Percentiles rank a stretch among this genome's conserved stretches.
phyloP scores from a whole-genome alignment of 139 green algal genomes.

The Closterium sp. region DNA sequence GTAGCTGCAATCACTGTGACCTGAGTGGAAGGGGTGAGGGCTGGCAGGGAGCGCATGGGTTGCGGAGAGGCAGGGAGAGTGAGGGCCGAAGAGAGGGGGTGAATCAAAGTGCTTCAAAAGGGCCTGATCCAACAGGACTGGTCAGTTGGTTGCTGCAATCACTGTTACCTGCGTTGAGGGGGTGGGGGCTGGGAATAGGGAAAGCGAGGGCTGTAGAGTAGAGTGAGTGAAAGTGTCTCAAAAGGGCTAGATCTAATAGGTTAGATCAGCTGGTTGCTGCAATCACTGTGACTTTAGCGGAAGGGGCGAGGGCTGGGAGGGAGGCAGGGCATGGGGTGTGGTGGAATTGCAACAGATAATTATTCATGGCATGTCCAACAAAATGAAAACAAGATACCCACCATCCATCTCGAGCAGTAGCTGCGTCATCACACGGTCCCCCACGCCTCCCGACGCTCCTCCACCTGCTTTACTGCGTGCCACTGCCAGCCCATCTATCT shows the following conservation, averaged over 20 bases:
- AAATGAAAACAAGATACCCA: neutral
- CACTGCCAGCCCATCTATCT: conserved; percentile 60
- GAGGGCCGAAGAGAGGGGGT: neutral
- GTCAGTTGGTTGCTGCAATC: neutral
- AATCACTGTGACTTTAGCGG: neutral
- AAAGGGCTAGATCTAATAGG: too few relatives aligned
- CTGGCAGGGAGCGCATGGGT: neutral
- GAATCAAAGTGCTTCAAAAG: neutral
- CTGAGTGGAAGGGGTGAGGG: conserved; percentile 1
- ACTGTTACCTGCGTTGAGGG: too few relatives aligned
- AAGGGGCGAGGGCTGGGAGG: too few relatives aligned
- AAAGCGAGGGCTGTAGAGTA: too few relatives aligned
- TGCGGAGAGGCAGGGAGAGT: neutral
- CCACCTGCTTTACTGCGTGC: conserved; percentile 28
- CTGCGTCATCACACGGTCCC: conserved; percentile 76
- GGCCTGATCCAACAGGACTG: neutral
- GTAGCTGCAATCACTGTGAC: conserved; percentile 68
- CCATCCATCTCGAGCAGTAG: conserved; percentile 90
- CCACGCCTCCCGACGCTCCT: conserved; percentile 33
- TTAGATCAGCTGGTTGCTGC: too few relatives aligned
- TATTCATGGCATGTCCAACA: neutral
- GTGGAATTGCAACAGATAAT: too few relatives aligned
- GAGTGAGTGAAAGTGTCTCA: too few relatives aligned
- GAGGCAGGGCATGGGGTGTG: too few relatives aligned
- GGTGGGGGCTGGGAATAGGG: too few relatives aligned